Evolutionary conservation across 352 stramenopile genomes (phyloP), one percentile per base, ranked within the genome.

Genomic region (Globisporangium paroecandrum): DNA sequence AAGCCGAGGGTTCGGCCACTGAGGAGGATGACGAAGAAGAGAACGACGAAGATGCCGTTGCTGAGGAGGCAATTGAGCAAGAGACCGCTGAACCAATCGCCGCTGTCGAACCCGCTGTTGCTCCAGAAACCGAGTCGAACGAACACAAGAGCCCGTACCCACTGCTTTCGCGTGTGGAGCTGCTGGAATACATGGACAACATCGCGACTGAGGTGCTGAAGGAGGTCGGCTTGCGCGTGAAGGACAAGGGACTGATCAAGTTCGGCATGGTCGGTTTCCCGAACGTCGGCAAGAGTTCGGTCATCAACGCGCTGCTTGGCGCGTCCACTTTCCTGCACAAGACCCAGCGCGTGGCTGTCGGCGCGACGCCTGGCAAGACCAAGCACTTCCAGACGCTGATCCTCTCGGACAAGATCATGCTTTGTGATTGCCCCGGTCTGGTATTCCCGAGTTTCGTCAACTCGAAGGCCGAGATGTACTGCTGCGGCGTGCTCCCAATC

Each of bases 311-410:
- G 36, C 81, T 99, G 27, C 82, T 99, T 24, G 97, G 97, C 57
- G 96, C 93, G 57, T 98, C 95, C 13, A 98, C 97, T 57, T 95
- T 96, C 72, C 91, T 89, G 38, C 97, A 99, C 83, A 93, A 94
- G 72, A 93, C 92, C 4, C 93, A 98, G 60, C 94, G 98, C 63
- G 98, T 99, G 22, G 98, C 88, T 29, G 98, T 99, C 15, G 97
- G 96, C 57, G 87, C 95, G 27, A 99, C 98, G 43, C 98, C 98
- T 8, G 98, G 98, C 68, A 99, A 99, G 77, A 99, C 98, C 6
- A 99, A 99, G 77, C 98, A 99, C 83, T 99, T 99, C 69, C 98
- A 99, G 90, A 99, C 98, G 51, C 81, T 99, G 49, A 81, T 99
- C 10, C 74, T 99, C 20, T 98, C 94, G 24, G 89, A 98, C 77